These are phyloP conservation scores for Amborella trichopoda DNA, from an alignment of 164 flowering plant species.

Conservation along the genomic window DNA sequence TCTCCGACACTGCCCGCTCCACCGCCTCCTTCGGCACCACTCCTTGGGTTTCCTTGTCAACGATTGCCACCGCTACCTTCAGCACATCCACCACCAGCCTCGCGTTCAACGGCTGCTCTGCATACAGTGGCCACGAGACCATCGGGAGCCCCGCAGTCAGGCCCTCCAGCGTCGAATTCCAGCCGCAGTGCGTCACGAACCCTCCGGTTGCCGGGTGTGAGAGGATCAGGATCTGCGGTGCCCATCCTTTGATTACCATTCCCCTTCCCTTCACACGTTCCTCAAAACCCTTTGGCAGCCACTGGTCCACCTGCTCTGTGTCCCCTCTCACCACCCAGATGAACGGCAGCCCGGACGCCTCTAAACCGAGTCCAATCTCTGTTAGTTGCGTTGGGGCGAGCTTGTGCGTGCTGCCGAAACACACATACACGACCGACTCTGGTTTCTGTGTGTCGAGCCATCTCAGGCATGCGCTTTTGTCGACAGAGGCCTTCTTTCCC, in stretches of 20 bases:
- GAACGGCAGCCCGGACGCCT: slow-evolving; percentile 3
- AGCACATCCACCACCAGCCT: slow-evolving; percentile 8
- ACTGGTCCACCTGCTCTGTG: neutral
- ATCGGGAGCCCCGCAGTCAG: slow-evolving; percentile 13
- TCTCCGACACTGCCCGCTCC: neutral
- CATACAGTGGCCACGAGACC: slow-evolving; percentile 12
- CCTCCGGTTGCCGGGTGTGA: slow-evolving; percentile 18
- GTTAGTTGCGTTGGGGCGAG: slow-evolving; percentile 3
- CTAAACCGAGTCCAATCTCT: slow-evolving; percentile 9
- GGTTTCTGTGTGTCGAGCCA: slow-evolving; percentile 27
- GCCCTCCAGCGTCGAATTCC: slow-evolving; percentile 18
- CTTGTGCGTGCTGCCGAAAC: slow-evolving; percentile 6
- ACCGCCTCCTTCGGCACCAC: neutral
- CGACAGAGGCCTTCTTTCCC: slow-evolving; percentile 14
- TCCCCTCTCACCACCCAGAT: slow-evolving; percentile 7
- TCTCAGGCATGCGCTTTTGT: slow-evolving; percentile 16
- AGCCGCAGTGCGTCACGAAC: slow-evolving; percentile 21
- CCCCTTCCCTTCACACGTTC: slow-evolving; percentile 12
- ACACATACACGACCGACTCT: slow-evolving; percentile 19
- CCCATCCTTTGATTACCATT: slow-evolving; percentile 16
- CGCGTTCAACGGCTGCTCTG: slow-evolving; percentile 13
- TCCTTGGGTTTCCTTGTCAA: neutral
- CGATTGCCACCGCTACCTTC: slow-evolving; percentile 3
- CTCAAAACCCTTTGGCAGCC: slow-evolving; percentile 8
- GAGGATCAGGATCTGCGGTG: slow-evolving; percentile 16